Evolutionary conservation across 768 basidiomycete genomes (phyloP).

Genomic region (Ramaria sp.): DNA sequence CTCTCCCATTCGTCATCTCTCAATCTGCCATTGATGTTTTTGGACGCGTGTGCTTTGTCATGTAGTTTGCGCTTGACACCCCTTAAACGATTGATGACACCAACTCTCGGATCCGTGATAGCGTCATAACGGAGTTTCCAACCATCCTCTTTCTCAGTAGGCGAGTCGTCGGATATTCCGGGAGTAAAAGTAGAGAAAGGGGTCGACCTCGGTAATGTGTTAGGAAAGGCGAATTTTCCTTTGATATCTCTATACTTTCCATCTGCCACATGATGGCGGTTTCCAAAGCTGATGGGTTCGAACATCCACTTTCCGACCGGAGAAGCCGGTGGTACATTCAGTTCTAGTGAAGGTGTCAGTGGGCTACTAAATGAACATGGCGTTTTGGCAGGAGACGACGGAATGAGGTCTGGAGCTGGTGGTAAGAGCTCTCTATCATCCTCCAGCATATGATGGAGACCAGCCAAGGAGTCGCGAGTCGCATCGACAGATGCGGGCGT

Average conservation of each 20-base stretch:
- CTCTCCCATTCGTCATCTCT: constrained; percentile 39
- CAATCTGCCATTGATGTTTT: constrained; percentile 32
- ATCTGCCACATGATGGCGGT: constrained; percentile 50
- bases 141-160: constrained; percentile 11
- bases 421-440: not conserved
- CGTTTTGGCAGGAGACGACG: constrained; percentile 39
- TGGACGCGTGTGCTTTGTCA: constrained; percentile 25
- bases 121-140: constrained; percentile 48
- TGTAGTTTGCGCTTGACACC: constrained; percentile 60
- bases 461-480: not conserved
- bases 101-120: constrained; percentile 61
- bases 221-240: constrained; percentile 69
- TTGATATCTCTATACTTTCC: constrained; percentile 48
- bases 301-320: constrained; percentile 25
- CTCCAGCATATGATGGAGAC: not conserved
- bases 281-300: constrained; percentile 66
- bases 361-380: constrained; percentile 17
- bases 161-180: not conserved
- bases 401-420: constrained; percentile 4
- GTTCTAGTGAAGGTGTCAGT: constrained; percentile 1
- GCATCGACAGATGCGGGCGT: not conserved
- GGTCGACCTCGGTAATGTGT: constrained; percentile 13
- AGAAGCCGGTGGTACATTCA: not conserved
- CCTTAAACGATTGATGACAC: constrained; percentile 54
- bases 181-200: not conserved